Evolutionary conservation across 495 filamentous ascomycete genomes (phyloP).

Genomic region (Penicillium atrosanguineum): DNA sequence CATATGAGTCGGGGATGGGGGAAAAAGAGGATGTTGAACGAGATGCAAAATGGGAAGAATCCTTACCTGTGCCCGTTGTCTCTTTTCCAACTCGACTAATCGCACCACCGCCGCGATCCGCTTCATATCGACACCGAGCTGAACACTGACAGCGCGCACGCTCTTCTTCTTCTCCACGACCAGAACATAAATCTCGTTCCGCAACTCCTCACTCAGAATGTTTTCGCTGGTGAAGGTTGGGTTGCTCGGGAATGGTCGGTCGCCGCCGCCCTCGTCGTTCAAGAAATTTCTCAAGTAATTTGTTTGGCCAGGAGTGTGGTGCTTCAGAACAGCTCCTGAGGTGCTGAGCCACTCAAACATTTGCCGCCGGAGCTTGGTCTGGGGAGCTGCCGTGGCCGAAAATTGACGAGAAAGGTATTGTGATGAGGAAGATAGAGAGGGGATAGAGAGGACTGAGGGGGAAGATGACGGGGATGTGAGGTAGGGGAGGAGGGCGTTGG

Average conservation of each 20-base stretch:
- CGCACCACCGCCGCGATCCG: conserved; percentile 86
- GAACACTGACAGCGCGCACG: conserved; percentile 74
- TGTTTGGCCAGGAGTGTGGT: conserved; percentile 55
- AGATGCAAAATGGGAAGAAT: conserved; percentile 18
- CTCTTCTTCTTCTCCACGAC: conserved; percentile 64
- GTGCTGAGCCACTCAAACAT: conserved; percentile 70
- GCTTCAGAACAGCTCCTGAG: conserved; percentile 53
- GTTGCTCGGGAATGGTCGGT: conserved; percentile 73
- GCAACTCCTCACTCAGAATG: conserved; percentile 73
- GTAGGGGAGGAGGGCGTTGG: conserved; percentile 40
- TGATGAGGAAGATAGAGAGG: conserved; percentile 19
- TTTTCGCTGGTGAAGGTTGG: conserved; percentile 63
- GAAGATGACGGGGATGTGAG: conserved; percentile 28
- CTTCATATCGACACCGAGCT: conserved; percentile 76
- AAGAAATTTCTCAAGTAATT: conserved; percentile 57
- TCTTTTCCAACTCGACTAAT: conserved; percentile 82
- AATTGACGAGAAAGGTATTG: conserved; percentile 40
- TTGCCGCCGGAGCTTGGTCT: conserved; percentile 49
- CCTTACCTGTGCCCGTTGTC: conserved; percentile 69
- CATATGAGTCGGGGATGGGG: conserved; percentile 42
- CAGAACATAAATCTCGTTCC: conserved; percentile 69
- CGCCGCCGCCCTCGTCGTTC: conserved; percentile 12
- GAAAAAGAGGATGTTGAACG: neutral
- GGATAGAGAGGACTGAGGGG: conserved; percentile 10
- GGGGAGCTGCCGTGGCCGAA: conserved; percentile 41